These are phyloP conservation scores for Phytopythium delawarense DNA, from an alignment of 352 stramenopile genomes.

Conservation along the genomic window DNA sequence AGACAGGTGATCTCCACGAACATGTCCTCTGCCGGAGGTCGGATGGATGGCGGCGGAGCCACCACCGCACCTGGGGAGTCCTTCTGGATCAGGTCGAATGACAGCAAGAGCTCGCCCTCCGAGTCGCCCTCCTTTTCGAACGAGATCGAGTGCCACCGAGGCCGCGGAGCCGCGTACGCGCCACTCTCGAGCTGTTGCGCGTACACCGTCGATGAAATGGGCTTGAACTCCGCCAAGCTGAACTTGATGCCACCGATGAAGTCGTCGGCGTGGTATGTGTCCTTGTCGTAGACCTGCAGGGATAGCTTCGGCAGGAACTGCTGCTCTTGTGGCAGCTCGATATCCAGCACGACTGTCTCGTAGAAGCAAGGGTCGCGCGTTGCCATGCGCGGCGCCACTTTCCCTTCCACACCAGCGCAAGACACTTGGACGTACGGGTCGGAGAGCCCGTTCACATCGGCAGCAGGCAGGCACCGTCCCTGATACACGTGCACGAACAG, in stretches of 20 bases:
- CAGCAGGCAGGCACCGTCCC: conserved; percentile 59
- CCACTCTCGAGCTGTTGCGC: conserved; percentile 36
- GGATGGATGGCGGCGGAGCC: conserved; percentile 55
- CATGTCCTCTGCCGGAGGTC: conserved; percentile 49
- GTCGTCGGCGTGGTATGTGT: conserved; percentile 68
- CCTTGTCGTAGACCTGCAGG: conserved; percentile 74
- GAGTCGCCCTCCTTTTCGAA: conserved; percentile 55
- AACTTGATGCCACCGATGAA: conserved; percentile 64
- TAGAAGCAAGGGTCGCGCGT: conserved; percentile 85
- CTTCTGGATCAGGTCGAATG: conserved; percentile 72
- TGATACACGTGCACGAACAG: conserved; percentile 85
- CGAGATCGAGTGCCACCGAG: conserved; percentile 70
- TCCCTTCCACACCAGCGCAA: conserved; percentile 66
- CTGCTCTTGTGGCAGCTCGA: conserved; percentile 65
- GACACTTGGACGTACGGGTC: conserved; percentile 85
- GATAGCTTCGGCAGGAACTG: conserved; percentile 67
- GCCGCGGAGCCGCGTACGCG: conserved; percentile 50
- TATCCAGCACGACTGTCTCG: conserved; percentile 71
- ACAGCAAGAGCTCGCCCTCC: conserved; percentile 77
- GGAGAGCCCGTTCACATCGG: conserved; percentile 67
- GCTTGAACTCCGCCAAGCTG: conserved; percentile 49
- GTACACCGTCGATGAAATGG: conserved; percentile 59
- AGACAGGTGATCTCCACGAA: conserved; percentile 82
- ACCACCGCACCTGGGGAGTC: conserved; percentile 52
- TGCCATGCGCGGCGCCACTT: conserved; percentile 52